These are phyloP conservation scores for Lentinula boryana DNA, from an alignment of 768 basidiomycete genomes.

Conservation along the genomic window DNA sequence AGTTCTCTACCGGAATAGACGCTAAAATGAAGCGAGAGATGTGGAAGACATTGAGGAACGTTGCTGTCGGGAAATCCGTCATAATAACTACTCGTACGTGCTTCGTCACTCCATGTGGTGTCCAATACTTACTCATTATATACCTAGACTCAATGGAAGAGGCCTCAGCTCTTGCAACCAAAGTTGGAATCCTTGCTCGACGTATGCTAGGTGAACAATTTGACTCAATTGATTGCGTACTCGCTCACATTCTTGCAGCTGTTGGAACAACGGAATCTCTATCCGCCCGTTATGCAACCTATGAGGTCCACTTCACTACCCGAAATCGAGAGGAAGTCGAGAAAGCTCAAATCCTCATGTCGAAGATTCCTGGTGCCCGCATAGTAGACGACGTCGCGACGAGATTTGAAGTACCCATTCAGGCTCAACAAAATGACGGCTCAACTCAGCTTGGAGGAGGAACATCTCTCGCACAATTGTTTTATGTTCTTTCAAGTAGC, in stretches of 20 bases:
- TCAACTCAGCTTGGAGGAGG: conserved; percentile 1
- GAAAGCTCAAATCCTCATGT: conserved; percentile 56
- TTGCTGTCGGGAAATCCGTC: conserved; percentile 63
- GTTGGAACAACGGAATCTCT: conserved; percentile 62
- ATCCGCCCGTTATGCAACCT: conserved; percentile 61
- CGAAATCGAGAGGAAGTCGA: conserved; percentile 54
- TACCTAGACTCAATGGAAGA: conserved; percentile 75
- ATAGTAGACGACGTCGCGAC: conserved; percentile 73
- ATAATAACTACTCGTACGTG: conserved; percentile 65
- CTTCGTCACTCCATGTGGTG: not conserved
- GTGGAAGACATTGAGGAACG: conserved; percentile 67
- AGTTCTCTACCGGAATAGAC: conserved; percentile 80
- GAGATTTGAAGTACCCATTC: conserved; percentile 66
- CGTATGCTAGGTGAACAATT: conserved; percentile 51
- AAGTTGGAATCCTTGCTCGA: conserved; percentile 72
- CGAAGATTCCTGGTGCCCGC: conserved; percentile 53
- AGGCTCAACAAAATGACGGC: conserved; percentile 17
- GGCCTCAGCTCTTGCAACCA: conserved; percentile 68
- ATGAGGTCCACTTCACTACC: conserved; percentile 73
- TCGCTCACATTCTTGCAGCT: conserved; percentile 29
- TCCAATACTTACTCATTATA: not conserved
- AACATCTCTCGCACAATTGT: conserved; percentile 53
- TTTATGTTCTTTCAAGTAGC: conserved; percentile 45
- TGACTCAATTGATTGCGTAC: not conserved
- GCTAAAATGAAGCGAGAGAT: conserved; percentile 81